Evolutionary conservation across 805 yeast species (phyloP).

Genomic region (Candida silvicultrix): DNA sequence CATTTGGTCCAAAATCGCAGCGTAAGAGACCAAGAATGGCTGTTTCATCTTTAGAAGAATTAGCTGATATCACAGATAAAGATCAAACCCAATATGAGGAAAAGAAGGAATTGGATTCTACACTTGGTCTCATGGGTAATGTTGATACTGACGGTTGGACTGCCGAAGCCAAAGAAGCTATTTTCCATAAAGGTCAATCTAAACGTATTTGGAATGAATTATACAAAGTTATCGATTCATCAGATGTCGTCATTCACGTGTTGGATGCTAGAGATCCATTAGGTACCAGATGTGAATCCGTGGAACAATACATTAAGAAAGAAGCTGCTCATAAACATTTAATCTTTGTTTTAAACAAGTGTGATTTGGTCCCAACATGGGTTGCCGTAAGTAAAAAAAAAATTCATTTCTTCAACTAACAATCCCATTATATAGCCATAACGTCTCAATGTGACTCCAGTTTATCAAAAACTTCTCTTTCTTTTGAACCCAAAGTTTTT

Average conservation of each 20-base stretch:
- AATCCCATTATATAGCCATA: not conserved
- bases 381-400: conserved; percentile 83
- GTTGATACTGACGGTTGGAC: conserved; percentile 72
- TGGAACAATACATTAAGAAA: conserved; percentile 85
- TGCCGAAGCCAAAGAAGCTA: conserved; percentile 89
- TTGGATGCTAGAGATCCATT: conserved; percentile 96
- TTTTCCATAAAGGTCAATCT: conserved; percentile 95
- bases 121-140: conserved; percentile 74
- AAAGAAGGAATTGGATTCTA: conserved; percentile 66
- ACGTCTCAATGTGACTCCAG: not conserved
- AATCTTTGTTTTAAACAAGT: conserved; percentile 89
- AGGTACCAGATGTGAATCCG: conserved; percentile 91
- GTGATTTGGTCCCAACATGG: conserved; percentile 99
- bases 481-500: conserved; percentile 63
- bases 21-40: conserved; percentile 85
- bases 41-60: conserved; percentile 72
- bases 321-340: conserved; percentile 97
- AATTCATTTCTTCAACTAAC: not conserved
- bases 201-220: conserved; percentile 98
- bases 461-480: not conserved
- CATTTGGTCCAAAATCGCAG: conserved; percentile 95
- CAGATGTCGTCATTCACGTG: conserved; percentile 95
- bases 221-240: conserved; percentile 94
- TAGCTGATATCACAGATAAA: conserved; percentile 50
- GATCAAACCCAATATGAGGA: conserved; percentile 63